A percentile compares a stretch with the other conserved stretches of the same genome.
Evolutionary conservation across 2,329 filamentous ascomycete genomes (phyloP).

Genomic region (Coniochaeta sp.): DNA sequence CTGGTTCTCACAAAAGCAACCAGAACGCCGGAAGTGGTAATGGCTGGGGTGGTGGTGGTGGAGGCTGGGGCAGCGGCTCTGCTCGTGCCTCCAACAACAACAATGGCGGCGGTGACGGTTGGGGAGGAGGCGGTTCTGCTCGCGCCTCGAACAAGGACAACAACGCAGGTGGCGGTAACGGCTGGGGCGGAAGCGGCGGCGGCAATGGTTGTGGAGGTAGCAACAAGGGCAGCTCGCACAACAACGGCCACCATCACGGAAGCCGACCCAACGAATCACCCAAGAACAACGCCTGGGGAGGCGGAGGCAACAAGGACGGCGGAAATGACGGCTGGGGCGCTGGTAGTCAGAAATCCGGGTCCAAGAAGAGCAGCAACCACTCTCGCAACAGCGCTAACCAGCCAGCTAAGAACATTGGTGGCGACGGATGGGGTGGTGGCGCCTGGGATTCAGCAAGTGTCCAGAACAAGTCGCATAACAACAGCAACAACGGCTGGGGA

Average conservation of each 20-base stretch:
- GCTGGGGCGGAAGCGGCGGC: background rate
- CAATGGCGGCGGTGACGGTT: too few relatives aligned
- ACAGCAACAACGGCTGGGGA: background rate
- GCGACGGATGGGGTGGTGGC: conserved; percentile 3
- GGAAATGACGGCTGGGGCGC: background rate
- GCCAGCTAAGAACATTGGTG: background rate
- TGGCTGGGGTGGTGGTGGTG: background rate
- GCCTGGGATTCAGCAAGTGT: conserved; percentile 4
- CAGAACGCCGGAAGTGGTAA: background rate
- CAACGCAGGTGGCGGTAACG: background rate
- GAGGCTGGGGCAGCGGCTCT: background rate
- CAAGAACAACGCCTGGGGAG: conserved; percentile 4
- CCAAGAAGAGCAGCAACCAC: background rate
- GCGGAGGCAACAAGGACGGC: background rate
- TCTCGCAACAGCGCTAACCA: conserved; percentile 2
- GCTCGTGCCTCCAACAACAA: background rate
- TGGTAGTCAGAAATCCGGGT: background rate
- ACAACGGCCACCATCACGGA: conserved; percentile 5
- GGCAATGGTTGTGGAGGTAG: conserved; percentile 1
- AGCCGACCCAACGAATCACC: conserved; percentile 5
- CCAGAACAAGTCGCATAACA: conserved; percentile 3
- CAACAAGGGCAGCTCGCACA: conserved; percentile 3
- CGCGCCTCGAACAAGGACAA: too few relatives aligned
- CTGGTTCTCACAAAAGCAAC: background rate
- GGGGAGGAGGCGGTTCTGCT: too few relatives aligned